These are phyloP conservation scores for Phoma sp. DNA, from an alignment of 2,329 filamentous ascomycete species.

Conservation along the genomic window DNA sequence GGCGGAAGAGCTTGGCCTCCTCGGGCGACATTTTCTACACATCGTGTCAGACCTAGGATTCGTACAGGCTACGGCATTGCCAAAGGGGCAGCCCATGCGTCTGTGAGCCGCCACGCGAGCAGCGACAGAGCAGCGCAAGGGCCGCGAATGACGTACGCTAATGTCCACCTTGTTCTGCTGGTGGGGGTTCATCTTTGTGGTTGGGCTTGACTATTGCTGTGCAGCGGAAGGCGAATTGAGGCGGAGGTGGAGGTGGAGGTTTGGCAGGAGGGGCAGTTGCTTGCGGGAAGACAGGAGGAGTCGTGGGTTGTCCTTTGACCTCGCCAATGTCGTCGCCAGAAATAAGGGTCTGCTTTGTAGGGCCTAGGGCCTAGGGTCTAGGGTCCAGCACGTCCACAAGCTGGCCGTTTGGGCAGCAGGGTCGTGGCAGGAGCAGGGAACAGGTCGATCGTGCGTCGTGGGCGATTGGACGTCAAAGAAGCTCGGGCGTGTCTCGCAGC, in stretches of 20 bases:
- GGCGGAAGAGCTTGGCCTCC: conserved; percentile 93
- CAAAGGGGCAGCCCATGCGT: conserved; percentile 5
- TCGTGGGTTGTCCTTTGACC: conserved; percentile 40
- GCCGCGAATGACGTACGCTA: conserved; percentile 69
- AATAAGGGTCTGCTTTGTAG: conserved; percentile 9
- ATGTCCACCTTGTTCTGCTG: conserved; percentile 99
- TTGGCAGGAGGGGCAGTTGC: conserved; percentile 15
- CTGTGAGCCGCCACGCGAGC: conserved; percentile 7
- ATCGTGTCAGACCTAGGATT: conserved; percentile 26
- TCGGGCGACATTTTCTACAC: conserved; percentile 85
- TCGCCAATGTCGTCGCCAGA: conserved; percentile 27
- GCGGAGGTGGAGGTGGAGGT: conserved; percentile 11
- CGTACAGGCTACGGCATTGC: conserved; percentile 2
- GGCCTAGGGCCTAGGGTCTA: conserved; percentile 10
- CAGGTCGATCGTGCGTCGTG: conserved; percentile 32
- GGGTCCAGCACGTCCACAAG: conserved; percentile 28
- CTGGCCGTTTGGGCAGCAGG: conserved; percentile 32
- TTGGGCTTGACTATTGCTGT: conserved; percentile 12
- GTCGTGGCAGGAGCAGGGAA: conserved; percentile 43
- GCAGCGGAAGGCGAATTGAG: conserved; percentile 17
- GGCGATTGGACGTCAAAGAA: conserved; percentile 39
- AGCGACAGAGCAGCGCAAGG: conserved; percentile 18
- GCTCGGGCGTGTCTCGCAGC: conserved; percentile 31
- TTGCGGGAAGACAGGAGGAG: conserved; percentile 10
- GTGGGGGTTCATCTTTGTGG: conserved; percentile 80